phyloP scores from a whole-genome alignment of 441 rosid genomes.

The Rhodomyrtus psidioides region DNA sequence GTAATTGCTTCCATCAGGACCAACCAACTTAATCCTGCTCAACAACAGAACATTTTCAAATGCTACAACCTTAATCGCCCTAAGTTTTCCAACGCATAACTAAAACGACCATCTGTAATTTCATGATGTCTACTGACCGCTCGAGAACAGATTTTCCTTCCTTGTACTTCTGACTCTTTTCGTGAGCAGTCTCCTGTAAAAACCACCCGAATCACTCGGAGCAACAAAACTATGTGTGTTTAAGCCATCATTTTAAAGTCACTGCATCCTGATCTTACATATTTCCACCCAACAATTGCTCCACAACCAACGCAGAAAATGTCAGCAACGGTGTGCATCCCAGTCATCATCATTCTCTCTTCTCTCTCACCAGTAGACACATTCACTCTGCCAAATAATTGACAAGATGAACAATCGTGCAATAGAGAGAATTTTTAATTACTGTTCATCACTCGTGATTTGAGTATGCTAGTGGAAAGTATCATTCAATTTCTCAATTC shows the following conservation, averaged over 20 bases:
- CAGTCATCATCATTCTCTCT: slow-evolving; percentile 85
- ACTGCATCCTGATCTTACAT: slow-evolving; percentile 41
- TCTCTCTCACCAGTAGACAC: slow-evolving; percentile 61
- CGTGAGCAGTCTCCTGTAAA: slow-evolving; percentile 78
- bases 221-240: slow-evolving; percentile 8
- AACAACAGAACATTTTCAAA: slow-evolving; percentile 12
- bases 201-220: slow-evolving; percentile 18
- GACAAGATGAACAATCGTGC: slow-evolving; percentile 4
- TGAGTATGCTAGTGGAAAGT: neutral
- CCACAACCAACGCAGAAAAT: slow-evolving; percentile 94
- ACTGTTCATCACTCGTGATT: neutral
- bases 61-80: neutral
- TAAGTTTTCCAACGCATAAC: neutral
- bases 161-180: slow-evolving; percentile 90
- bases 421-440: neutral
- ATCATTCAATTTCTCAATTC: neutral
- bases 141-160: slow-evolving; percentile 97
- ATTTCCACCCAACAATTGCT: slow-evolving; percentile 95
- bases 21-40: slow-evolving; percentile 76
- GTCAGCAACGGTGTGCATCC: slow-evolving; percentile 87
- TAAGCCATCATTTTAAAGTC: slow-evolving; percentile 6
- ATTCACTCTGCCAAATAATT: slow-evolving; percentile 57
- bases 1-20: slow-evolving; percentile 87
- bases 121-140: slow-evolving; percentile 42
- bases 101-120: neutral